Evolutionary conservation across 768 basidiomycete genomes (phyloP).

Genomic region (Hygrocybe punicea): DNA sequence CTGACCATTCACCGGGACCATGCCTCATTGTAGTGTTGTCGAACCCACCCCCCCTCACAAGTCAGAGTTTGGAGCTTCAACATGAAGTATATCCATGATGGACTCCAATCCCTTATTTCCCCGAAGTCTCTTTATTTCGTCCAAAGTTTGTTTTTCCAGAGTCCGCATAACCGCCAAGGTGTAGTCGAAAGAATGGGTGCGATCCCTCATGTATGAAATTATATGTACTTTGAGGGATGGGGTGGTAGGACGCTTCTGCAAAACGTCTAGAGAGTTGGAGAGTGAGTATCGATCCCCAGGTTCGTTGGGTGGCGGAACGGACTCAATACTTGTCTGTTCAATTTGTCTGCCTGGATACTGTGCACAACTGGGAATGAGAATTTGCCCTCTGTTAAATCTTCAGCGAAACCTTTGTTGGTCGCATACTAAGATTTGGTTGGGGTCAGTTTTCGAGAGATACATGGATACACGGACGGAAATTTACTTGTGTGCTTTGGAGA

Average conservation of each 20-base stretch:
- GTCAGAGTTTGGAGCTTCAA: neutral
- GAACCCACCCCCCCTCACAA: too few species aligned
- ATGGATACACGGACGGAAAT: neutral
- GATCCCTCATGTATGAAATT: conserved; percentile 70
- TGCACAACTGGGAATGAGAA: conserved; percentile 97
- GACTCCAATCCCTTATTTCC: conserved; percentile 63
- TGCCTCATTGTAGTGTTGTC: too few species aligned
- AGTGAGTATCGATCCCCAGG: too few species aligned
- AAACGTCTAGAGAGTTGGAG: conserved; percentile 67
- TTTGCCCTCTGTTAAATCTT: conserved; percentile 95
- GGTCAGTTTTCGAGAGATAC: neutral
- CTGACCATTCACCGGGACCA: too few species aligned
- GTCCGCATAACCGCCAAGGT: conserved; percentile 65
- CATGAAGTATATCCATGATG: conserved; percentile 9
- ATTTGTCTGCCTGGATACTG: conserved; percentile 71
- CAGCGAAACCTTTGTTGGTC: conserved; percentile 82
- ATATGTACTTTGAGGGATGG: conserved; percentile 77
- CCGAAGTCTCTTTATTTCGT: conserved; percentile 70
- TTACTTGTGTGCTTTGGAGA: conserved; percentile 78
- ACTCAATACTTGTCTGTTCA: conserved; percentile 84
- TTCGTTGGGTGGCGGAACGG: conserved; percentile 25
- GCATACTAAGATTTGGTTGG: conserved; percentile 54
- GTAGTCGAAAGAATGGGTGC: conserved; percentile 85
- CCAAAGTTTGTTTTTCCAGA: conserved; percentile 63
- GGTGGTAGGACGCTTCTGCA: conserved; percentile 82